Evolutionary conservation across 495 filamentous ascomycete species (phyloP).

Genomic region (Astrothelium subdiscretum): DNA sequence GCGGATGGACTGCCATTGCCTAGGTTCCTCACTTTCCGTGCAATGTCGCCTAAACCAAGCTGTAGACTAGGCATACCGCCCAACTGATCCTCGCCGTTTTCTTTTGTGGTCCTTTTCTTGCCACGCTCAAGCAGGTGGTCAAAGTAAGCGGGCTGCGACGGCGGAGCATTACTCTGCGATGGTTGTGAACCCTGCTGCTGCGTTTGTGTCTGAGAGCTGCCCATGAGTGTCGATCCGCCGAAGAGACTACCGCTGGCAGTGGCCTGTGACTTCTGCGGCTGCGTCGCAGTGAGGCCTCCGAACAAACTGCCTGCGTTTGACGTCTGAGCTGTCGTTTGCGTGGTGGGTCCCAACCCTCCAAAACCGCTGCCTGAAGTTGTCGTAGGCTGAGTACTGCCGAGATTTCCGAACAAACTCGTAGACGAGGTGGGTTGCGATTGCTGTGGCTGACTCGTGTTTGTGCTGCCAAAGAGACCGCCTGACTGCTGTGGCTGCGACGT

Average conservation of each 20-base stretch:
- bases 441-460: constrained; percentile 5
- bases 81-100: constrained; percentile 38
- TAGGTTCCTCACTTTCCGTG: constrained; percentile 69
- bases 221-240: not conserved
- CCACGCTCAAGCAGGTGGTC: constrained; percentile 75
- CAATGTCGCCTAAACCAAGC: constrained; percentile 75
- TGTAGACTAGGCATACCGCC: constrained; percentile 60
- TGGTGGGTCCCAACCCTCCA: constrained; percentile 8
- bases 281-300: constrained; percentile 4
- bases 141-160: constrained; percentile 54
- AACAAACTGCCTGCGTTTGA: constrained; percentile 1
- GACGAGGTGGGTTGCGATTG: constrained; percentile 1
- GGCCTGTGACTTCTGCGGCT: constrained; percentile 14
- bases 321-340: not conserved
- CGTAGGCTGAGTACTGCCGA: constrained; percentile 7
- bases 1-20: constrained; percentile 41
- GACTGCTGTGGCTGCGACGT: constrained; percentile 5
- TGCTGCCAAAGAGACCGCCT: constrained; percentile 7
- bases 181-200: constrained; percentile 11
- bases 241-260: constrained; percentile 2
- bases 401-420: constrained; percentile 2
- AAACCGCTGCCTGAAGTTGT: constrained; percentile 3
- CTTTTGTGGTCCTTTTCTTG: constrained; percentile 41
- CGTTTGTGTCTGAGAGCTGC: not conserved
- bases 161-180: constrained; percentile 1